Percentiles rank a stretch among this genome's conserved stretches.
Conservation (phyloP, 495 filamentous ascomycete genomes). For the Eremomyces bilateralis region DNA sequence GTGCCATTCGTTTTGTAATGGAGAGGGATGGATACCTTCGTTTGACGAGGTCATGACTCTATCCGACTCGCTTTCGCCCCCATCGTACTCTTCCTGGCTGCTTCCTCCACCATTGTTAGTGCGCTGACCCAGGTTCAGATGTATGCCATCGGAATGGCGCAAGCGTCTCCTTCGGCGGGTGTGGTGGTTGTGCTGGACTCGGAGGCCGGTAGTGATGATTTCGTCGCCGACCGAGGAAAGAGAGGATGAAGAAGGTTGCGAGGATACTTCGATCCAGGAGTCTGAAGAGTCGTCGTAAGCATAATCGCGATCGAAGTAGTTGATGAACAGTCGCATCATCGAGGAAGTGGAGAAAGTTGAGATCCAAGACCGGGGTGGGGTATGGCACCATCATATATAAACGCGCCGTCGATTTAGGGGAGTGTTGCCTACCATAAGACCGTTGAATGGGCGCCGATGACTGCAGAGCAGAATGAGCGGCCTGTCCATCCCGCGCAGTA, state of each 20-base stretch:
- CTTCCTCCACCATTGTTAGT: constrained; percentile 40
- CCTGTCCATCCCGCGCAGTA: too few relatives aligned
- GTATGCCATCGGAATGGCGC: constrained; percentile 5
- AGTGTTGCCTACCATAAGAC: too few relatives aligned
- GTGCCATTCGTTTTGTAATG: constrained; percentile 10
- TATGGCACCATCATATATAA: too few relatives aligned
- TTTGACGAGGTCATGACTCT: constrained; percentile 65
- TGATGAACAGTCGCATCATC: too few relatives aligned
- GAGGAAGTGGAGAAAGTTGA: too few relatives aligned
- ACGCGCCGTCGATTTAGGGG: too few relatives aligned
- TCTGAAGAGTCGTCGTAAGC: constrained; percentile 35
- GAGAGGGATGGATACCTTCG: constrained; percentile 34
- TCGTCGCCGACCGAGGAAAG: constrained; percentile 72
- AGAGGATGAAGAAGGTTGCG: constrained; percentile 77
- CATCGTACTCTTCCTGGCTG: constrained; percentile 79
- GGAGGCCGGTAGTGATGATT: constrained; percentile 66
- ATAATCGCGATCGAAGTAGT: too few relatives aligned
- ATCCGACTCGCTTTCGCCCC: constrained; percentile 72
- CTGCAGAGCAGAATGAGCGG: too few relatives aligned
- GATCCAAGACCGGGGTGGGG: too few relatives aligned
- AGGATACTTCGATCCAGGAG: constrained; percentile 91
- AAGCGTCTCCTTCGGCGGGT: constrained; percentile 21
- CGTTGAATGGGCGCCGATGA: too few relatives aligned
- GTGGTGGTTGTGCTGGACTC: constrained; percentile 36
- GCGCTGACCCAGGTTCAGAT: constrained; percentile 2